phyloP scores from a whole-genome alignment of 2,329 filamentous ascomycete genomes.

The Fusarium paranaense region DNA sequence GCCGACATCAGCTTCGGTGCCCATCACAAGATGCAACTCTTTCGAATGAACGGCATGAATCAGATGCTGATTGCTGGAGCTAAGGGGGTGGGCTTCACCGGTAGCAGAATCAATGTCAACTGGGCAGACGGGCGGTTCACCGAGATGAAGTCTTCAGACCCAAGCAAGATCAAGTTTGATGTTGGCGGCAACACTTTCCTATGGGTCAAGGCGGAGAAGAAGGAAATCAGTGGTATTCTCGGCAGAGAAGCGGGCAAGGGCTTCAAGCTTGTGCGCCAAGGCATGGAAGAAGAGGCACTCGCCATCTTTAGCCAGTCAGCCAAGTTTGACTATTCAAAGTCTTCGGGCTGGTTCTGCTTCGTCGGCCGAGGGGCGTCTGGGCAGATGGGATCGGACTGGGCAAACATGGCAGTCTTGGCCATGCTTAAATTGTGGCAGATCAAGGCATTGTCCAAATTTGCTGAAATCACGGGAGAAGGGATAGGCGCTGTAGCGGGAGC shows the following conservation, averaged over 20 bases:
- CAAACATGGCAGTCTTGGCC: slow-evolving; percentile 5
- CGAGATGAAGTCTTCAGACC: slow-evolving; percentile 4
- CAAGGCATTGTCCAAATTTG: slow-evolving; percentile 1
- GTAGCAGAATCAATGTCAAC: neutral
- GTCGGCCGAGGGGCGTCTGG: neutral
- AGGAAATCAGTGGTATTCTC: neutral
- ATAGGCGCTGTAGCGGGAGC: neutral
- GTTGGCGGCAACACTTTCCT: neutral
- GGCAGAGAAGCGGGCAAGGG: slow-evolving; percentile 4
- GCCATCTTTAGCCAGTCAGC: slow-evolving; percentile 11
- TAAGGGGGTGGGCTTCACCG: slow-evolving; percentile 3
- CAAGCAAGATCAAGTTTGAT: slow-evolving; percentile 6
- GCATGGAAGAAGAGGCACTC: neutral
- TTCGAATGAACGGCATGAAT: neutral
- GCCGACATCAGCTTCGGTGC: slow-evolving; percentile 5
- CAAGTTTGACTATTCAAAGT: neutral
- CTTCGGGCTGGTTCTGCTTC: slow-evolving; percentile 8
- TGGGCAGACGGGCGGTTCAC: slow-evolving; percentile 5
- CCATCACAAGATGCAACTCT: slow-evolving; percentile 3
- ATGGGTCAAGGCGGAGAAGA: neutral
- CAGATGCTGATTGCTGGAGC: neutral
- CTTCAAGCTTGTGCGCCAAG: neutral
- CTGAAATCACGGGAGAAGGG: neutral
- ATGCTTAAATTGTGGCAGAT: slow-evolving; percentile 13
- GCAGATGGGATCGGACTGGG: slow-evolving; percentile 6